phyloP scores from a whole-genome alignment of 1,284 basidiomycete species.

The Tetrapyrgos nigripes region DNA sequence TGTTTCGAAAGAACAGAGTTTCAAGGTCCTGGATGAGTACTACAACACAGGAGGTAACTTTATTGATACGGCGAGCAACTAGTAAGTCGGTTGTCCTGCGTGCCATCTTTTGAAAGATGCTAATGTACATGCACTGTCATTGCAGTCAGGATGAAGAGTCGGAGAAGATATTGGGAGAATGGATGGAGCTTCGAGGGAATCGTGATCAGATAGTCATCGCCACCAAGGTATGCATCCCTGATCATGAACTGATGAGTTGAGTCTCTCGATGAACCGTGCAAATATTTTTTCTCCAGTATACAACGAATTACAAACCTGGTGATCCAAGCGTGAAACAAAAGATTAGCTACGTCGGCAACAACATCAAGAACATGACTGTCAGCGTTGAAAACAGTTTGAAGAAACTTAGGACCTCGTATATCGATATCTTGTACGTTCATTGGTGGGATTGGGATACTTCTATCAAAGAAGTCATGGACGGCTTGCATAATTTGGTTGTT shows the following conservation, averaged over 20 bases:
- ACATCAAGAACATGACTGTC: conserved; percentile 28
- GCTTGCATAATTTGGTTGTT: conserved; percentile 39
- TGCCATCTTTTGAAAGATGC: not conserved
- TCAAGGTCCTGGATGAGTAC: conserved; percentile 56
- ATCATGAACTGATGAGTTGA: conserved; percentile 16
- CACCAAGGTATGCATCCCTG: conserved; percentile 47
- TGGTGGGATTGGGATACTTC: conserved; percentile 45
- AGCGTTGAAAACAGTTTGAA: conserved; percentile 36
- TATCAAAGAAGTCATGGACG: conserved; percentile 1
- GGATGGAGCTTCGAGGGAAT: conserved; percentile 54
- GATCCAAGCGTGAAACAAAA: conserved; percentile 22
- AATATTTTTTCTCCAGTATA: conserved; percentile 29
- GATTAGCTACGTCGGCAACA: conserved; percentile 36
- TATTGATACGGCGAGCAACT: conserved; percentile 57
- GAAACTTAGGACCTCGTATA: conserved; percentile 45
- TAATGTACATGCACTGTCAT: not conserved
- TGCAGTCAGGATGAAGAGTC: conserved; percentile 54
- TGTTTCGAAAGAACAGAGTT: conserved; percentile 52
- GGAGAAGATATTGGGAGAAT: conserved; percentile 62
- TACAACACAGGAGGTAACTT: conserved; percentile 59
- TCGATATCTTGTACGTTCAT: conserved; percentile 44
- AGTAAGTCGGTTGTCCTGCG: conserved; percentile 37
- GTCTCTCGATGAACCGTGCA: not conserved
- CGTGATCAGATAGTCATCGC: conserved; percentile 62
- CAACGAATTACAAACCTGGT: conserved; percentile 33